Percentiles rank a stretch among this genome's conserved stretches.
phyloP scores from a whole-genome alignment of 176 grass and related monocot genomes.

The Oryza brachyantha region DNA sequence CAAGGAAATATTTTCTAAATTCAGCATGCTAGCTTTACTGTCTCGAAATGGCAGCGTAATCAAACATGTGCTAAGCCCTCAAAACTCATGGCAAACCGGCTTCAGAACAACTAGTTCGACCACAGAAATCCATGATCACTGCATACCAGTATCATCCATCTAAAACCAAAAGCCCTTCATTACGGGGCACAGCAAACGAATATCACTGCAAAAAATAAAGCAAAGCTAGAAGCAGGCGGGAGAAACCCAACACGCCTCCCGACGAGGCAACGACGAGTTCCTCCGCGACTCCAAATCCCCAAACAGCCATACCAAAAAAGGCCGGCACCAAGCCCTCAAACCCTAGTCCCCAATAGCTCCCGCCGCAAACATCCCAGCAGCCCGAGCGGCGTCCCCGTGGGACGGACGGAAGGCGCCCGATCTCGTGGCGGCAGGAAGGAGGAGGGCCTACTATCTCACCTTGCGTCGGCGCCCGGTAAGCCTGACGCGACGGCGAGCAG shows the following conservation, averaged over 20 bases:
- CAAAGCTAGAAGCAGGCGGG: slow-evolving; percentile 1
- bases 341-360: slow-evolving; percentile 12
- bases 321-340: slow-evolving; percentile 12
- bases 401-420: not conserved
- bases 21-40: not conserved
- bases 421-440: not conserved
- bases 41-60: slow-evolving; percentile 9
- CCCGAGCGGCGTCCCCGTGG: not conserved
- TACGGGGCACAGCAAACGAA: not conserved
- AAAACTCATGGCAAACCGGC: not conserved
- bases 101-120: not conserved
- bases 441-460: slow-evolving; percentile 16
- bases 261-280: not conserved
- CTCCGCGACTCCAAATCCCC: not conserved
- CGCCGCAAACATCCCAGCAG: slow-evolving; percentile 8
- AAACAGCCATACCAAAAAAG: slow-evolving; percentile 13
- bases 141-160: not conserved
- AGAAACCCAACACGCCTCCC: not conserved
- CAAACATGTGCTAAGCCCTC: slow-evolving; percentile 8
- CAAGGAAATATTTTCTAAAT: slow-evolving; percentile 1
- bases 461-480: slow-evolving; percentile 17
- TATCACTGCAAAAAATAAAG: not conserved
- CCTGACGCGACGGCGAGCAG: not conserved
- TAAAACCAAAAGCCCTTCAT: not conserved
- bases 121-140: not conserved